Percentiles rank a stretch among this genome's conserved stretches.
Conservation (phyloP, 2,329 filamentous ascomycete species). For the Thielaviopsis populi region DNA sequence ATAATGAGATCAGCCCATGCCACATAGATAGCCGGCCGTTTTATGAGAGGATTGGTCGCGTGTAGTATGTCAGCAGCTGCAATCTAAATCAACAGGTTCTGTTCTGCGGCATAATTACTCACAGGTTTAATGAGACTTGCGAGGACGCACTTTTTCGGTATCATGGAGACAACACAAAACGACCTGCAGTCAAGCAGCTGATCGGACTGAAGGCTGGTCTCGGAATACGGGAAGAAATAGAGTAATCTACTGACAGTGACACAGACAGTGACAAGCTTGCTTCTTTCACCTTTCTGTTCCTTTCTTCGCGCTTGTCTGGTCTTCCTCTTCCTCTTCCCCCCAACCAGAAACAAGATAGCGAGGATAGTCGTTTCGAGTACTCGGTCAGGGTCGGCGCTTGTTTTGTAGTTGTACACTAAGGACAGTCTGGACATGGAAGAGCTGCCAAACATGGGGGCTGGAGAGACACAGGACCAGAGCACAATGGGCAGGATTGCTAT, state of each 20-base stretch:
- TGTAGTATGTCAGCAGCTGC: background rate
- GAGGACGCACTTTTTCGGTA: too few species aligned
- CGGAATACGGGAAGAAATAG: too few species aligned
- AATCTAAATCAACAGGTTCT: too few species aligned
- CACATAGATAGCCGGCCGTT: background rate
- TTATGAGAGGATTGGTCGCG: background rate
- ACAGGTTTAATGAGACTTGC: too few species aligned
- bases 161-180: too few species aligned
- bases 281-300: background rate
- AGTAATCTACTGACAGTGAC: too few species aligned
- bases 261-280: too few species aligned
- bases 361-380: background rate
- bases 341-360: background rate
- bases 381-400: background rate
- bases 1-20: background rate
- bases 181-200: too few species aligned
- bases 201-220: too few species aligned
- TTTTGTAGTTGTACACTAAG: background rate
- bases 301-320: background rate
- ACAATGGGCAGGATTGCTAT: background rate
- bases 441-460: background rate
- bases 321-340: background rate
- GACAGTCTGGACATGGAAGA: background rate
- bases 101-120: too few species aligned
- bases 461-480: background rate